A percentile compares a stretch with the other conserved stretches of the same genome.
phyloP scores from a whole-genome alignment of 2,329 filamentous ascomycete genomes.

The Zymoseptoria brevis region DNA sequence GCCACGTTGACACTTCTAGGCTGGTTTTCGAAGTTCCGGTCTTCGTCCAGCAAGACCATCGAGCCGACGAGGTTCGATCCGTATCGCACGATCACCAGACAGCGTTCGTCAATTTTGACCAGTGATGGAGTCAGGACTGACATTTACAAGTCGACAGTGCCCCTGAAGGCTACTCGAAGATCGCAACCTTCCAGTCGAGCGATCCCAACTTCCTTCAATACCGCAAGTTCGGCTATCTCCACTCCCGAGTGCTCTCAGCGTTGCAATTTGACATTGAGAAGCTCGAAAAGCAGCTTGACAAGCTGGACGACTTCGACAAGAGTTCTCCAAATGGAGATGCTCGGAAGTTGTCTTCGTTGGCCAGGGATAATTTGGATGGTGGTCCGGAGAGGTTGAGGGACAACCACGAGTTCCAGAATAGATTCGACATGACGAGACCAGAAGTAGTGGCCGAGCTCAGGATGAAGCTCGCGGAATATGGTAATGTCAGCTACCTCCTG shows the following conservation, averaged over 20 bases:
- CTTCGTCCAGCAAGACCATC: neutral
- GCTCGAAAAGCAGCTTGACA: slow-evolving; percentile 33
- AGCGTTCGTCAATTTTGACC: neutral
- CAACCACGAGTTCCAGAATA: neutral
- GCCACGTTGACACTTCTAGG: neutral
- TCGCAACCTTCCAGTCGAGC: slow-evolving; percentile 34
- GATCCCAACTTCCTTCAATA: slow-evolving; percentile 36
- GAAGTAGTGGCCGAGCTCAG: slow-evolving; percentile 18
- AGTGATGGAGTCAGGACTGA: neutral
- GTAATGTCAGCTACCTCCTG: slow-evolving; percentile 4
- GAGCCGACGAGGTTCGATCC: neutral
- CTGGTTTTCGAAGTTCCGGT: neutral
- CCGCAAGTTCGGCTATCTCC: slow-evolving; percentile 33
- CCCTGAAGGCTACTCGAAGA: slow-evolving; percentile 32
- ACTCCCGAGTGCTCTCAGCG: slow-evolving; percentile 32
- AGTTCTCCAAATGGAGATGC: slow-evolving; percentile 1
- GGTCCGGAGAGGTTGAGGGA: slow-evolving; percentile 1
- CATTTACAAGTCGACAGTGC: slow-evolving; percentile 27
- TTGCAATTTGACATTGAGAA: slow-evolving; percentile 32
- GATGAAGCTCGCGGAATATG: slow-evolving; percentile 18
- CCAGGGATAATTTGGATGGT: slow-evolving; percentile 12
- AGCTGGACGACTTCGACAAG: slow-evolving; percentile 17
- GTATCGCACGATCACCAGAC: neutral
- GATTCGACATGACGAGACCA: slow-evolving; percentile 10
- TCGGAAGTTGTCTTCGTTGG: slow-evolving; percentile 6